Conservation (phyloP, 192 early-diverging fungal genomes). For the Entomortierella chlamydospora region DNA sequence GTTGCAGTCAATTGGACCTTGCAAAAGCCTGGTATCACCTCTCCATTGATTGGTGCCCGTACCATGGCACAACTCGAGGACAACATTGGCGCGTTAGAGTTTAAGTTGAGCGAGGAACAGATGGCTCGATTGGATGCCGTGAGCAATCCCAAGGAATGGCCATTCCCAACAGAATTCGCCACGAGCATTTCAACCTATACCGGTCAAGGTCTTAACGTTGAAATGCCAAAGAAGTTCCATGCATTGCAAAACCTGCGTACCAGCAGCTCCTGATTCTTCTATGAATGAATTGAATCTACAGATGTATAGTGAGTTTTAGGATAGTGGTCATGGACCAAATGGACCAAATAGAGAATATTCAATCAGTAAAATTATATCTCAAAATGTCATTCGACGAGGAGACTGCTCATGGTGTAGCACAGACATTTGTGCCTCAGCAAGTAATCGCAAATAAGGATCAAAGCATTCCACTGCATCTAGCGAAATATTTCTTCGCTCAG, state of each 20-base stretch:
- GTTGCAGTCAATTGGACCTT: conserved; percentile 62
- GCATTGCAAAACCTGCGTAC: conserved; percentile 21
- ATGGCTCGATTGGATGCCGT: conserved; percentile 49
- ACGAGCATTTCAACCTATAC: conserved; percentile 22
- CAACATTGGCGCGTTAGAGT: conserved; percentile 51
- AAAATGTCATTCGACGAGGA: no score
- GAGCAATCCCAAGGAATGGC: conserved; percentile 45
- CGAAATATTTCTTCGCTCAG: no score
- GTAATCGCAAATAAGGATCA: no score
- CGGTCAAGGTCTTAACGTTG: conserved; percentile 15
- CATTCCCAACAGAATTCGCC: conserved; percentile 40
- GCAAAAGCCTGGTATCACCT: conserved; percentile 58
- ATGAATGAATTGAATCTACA: no score
- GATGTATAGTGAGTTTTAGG: no score
- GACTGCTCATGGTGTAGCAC: no score
- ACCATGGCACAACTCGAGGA: conserved; percentile 49
- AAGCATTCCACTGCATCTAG: no score
- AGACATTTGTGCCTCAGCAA: no score
- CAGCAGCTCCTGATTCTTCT: no score
- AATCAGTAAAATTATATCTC: no score
- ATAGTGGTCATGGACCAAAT: no score
- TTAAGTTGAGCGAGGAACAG: conserved; percentile 42
- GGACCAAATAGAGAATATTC: no score
- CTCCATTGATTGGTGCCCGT: conserved; percentile 47
- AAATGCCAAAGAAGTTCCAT: conserved; percentile 28